Evolutionary conservation across 2,329 filamentous ascomycete genomes (phyloP).

Genomic region (Fusarium vanettenii): DNA sequence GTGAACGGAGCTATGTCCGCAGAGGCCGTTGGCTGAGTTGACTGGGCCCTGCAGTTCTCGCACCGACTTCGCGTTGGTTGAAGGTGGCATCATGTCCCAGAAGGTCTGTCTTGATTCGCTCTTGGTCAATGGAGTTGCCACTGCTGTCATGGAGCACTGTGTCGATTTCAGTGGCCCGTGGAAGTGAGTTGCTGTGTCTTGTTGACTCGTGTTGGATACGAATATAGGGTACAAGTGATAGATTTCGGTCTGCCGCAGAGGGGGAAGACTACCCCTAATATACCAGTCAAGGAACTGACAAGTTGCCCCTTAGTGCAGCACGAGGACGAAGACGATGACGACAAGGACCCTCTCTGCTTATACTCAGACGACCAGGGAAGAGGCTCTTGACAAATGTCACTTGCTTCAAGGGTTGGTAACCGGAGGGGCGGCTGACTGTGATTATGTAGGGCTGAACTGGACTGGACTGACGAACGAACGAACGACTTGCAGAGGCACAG

Average conservation of each 20-base stretch:
- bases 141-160: neutral
- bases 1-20: constrained; percentile 40
- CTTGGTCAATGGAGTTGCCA: constrained; percentile 9
- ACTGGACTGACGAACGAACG: neutral
- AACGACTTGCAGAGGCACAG: constrained; percentile 24
- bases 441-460: constrained; percentile 40
- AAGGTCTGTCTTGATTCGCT: neutral
- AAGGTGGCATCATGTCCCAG: constrained; percentile 1
- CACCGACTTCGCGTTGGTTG: constrained; percentile 1
- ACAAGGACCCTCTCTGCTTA: neutral
- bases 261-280: constrained; percentile 5
- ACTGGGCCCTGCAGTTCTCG: constrained; percentile 18
- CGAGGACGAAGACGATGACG: neutral
- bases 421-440: neutral
- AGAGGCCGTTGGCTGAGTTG: constrained; percentile 37
- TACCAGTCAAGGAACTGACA: neutral
- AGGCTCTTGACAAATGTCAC: neutral
- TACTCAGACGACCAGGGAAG: neutral
- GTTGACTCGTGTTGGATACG: neutral
- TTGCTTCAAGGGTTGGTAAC: neutral
- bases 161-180: neutral
- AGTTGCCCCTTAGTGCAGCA: neutral
- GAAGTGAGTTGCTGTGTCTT: neutral
- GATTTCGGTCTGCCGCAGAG: neutral
- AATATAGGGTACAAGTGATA: neutral